phyloP scores from a whole-genome alignment of 2,329 filamentous ascomycete species.

The Leptosphaerulina australis region DNA sequence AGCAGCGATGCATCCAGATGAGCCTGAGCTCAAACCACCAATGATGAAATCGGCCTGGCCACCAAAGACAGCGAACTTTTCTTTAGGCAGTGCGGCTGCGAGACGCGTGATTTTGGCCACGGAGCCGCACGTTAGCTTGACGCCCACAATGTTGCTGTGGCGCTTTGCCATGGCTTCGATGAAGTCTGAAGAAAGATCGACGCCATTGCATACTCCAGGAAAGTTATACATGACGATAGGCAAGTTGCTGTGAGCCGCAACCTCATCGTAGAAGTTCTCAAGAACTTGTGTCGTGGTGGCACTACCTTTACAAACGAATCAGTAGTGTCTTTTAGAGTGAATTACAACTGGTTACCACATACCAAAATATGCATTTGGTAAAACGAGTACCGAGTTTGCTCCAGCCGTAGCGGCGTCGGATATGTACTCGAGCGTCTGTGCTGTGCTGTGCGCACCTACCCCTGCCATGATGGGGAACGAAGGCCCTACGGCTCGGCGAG shows the following conservation, averaged over 20 bases:
- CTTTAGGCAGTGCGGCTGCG: slow-evolving; percentile 55
- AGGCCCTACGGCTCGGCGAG: slow-evolving; percentile 47
- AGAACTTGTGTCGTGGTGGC: slow-evolving; percentile 50
- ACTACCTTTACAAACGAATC: background rate
- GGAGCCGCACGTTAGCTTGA: slow-evolving; percentile 72
- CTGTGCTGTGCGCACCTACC: slow-evolving; percentile 49
- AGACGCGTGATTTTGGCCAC: slow-evolving; percentile 74
- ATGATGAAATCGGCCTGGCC: slow-evolving; percentile 74
- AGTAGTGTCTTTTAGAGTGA: background rate
- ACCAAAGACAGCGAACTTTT: slow-evolving; percentile 69
- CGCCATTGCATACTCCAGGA: slow-evolving; percentile 67
- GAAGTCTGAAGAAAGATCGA: slow-evolving; percentile 70
- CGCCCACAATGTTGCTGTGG: slow-evolving; percentile 68
- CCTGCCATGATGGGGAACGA: slow-evolving; percentile 51
- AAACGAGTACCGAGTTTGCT: slow-evolving; percentile 50
- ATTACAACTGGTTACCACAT: slow-evolving; percentile 17
- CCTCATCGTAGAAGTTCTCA: slow-evolving; percentile 49
- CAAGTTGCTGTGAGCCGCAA: slow-evolving; percentile 63
- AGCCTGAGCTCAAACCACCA: slow-evolving; percentile 58
- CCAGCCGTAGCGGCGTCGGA: slow-evolving; percentile 47
- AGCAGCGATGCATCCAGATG: slow-evolving; percentile 61
- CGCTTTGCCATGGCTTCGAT: slow-evolving; percentile 60
- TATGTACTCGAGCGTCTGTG: slow-evolving; percentile 50
- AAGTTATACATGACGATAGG: slow-evolving; percentile 76
- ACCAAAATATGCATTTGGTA: slow-evolving; percentile 53